Evolutionary conservation across 805 yeast genomes (phyloP).

Genomic region (Saccharomycopsis selenospora): DNA sequence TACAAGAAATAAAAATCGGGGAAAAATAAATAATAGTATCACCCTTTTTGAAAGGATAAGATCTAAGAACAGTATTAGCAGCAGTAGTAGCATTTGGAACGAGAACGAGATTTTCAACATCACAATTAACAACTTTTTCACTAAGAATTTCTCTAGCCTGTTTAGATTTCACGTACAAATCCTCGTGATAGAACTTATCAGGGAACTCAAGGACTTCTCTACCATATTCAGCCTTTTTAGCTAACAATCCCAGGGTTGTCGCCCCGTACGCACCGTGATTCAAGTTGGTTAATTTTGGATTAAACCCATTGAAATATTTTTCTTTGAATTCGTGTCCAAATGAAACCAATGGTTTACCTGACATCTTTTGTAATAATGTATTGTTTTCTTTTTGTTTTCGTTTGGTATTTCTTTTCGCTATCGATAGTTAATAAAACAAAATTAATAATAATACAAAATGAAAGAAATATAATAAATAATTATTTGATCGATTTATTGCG

Average conservation of each 20-base stretch:
- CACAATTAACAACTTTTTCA: constrained; percentile 38
- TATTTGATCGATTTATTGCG: not conserved
- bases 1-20: constrained; percentile 49
- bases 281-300: constrained; percentile 36
- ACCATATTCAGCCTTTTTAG: constrained; percentile 29
- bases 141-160: constrained; percentile 34
- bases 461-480: not conserved
- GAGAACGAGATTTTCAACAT: constrained; percentile 42
- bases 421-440: not conserved
- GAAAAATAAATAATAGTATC: constrained; percentile 45
- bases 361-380: not conserved
- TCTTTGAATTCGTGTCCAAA: constrained; percentile 46
- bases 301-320: constrained; percentile 40
- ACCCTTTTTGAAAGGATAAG: constrained; percentile 42
- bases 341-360: constrained; percentile 19
- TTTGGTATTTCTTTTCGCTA: not conserved
- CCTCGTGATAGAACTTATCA: constrained; percentile 35
- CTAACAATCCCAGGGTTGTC: constrained; percentile 42
- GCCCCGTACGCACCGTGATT: constrained; percentile 65
- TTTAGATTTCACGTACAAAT: constrained; percentile 27
- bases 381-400: too few relatives aligned
- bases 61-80: constrained; percentile 48
- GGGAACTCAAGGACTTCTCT: constrained; percentile 35
- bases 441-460: not conserved
- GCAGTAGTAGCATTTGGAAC: constrained; percentile 57